Base-by-base conservation (phyloP, 345 rosid genomes). In the Ceriops tagal region DNA sequence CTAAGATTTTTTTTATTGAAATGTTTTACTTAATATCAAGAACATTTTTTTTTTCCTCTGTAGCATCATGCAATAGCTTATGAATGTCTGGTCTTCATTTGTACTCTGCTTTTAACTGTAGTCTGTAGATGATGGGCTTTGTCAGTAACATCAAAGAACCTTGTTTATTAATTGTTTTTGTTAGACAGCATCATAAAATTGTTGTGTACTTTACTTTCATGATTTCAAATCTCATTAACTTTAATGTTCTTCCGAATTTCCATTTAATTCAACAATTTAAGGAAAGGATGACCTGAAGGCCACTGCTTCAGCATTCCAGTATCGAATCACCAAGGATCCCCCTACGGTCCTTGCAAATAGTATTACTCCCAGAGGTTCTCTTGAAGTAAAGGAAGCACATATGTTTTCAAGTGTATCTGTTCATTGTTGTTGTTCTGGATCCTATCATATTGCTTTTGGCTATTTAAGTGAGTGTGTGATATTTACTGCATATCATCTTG, bases 371-470 rank as follows among this genome's bases (percentile, higher is more conserved):
- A 61, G 52, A 20, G 71, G 61, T 64, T 51, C 78, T 68, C 74
- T 64, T 68, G 76, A 71, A 71, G 68, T 62, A 51, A 57, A 71
- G 26, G 71, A 81, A 70, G 78, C 74, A 69, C 82, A 86, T 83
- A 87, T 32, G 78, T 77, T 31, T 65, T 64, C 37, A 49, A 70
- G 62, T 31, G 68, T 67, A 26, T 69, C 53, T 53, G 43, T 10
- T 7, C 64, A 15, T 32, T 39, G 73, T 26, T 53, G 49, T 69
- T 53, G 69, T 78, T 20, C 63, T 51, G 68, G 65, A 47, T 66
- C 22, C 78, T 43, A 71, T 66, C 70, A 51, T 63, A 15, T 8
- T 49, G 66, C 51, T 58, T 67, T 16, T 28, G 68, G 55, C 30
- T 57, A 35, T 30, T 46, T 71, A 62, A 20, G 49, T 27, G 24